A percentile compares a stretch with the other conserved stretches of the same genome.
Evolutionary conservation across 1,139 yeast genomes (phyloP).

Genomic region (Eremothecium coryli): DNA sequence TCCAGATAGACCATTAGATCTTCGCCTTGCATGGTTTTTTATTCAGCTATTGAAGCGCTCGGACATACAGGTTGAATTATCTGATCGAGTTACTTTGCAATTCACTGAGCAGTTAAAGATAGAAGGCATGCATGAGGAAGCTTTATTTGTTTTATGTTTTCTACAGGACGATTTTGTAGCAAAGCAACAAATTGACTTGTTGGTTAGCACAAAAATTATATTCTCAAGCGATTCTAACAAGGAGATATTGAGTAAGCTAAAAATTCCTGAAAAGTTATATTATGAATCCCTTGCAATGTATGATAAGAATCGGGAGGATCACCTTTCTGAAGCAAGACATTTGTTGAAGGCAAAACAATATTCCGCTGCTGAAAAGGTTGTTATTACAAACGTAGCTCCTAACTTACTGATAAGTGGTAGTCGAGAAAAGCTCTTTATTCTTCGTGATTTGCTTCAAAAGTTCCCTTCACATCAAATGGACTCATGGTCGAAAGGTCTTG

Average conservation of each 20-base stretch:
- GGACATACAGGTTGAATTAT: constrained; percentile 29
- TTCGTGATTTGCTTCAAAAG: constrained; percentile 37
- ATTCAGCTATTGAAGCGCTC: constrained; percentile 35
- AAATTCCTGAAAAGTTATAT: constrained; percentile 41
- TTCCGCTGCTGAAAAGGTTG: constrained; percentile 54
- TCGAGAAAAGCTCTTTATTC: constrained; percentile 32
- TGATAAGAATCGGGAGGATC: constrained; percentile 33
- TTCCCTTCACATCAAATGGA: constrained; percentile 44
- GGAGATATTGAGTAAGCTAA: constrained; percentile 33
- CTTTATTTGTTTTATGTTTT: constrained; percentile 53
- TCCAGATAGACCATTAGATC: constrained; percentile 23
- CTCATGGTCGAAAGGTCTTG: constrained; percentile 54
- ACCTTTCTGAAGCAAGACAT: constrained; percentile 51
- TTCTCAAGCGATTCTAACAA: constrained; percentile 30
- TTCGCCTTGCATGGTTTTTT: constrained; percentile 48
- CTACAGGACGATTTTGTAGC: constrained; percentile 38
- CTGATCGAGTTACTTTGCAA: constrained; percentile 36
- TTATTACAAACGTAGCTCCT: constrained; percentile 61
- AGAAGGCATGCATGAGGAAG: constrained; percentile 46
- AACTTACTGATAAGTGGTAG: constrained; percentile 37
- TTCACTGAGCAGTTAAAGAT: constrained; percentile 48
- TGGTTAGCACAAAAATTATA: constrained; percentile 42
- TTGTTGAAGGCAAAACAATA: constrained; percentile 54
- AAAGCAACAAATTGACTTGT: constrained; percentile 34
- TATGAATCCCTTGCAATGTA: constrained; percentile 46